Base-by-base conservation (phyloP, 176 grass and related monocot species). In the Carex scoparia region DNA sequence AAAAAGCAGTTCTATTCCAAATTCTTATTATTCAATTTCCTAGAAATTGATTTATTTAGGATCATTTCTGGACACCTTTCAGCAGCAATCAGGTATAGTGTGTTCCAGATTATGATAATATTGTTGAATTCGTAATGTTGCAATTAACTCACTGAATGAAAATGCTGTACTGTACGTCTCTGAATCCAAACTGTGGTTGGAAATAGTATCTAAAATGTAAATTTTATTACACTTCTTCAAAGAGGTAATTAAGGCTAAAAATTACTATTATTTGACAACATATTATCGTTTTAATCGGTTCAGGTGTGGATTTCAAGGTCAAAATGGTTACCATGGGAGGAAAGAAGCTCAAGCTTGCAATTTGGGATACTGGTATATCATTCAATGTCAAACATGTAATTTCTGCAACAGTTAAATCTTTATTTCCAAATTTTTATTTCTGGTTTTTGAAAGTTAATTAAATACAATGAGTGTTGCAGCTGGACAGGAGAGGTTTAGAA, bases 231-330 rank as follows among this genome's bases (percentile, higher is more conserved):
- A 19, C 11, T 61, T 57, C 4, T 81, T 33, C 8, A 81, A 10
- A 4, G 2, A 80, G 14, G 15, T 61, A 61, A 58, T 80, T 59
- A 38, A 7, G 7, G 54, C 11, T 28, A 60, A 81, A 12, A 56
- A 3, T 46, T 82, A 46, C 48, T 44, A 51, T 42, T 66, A 66
- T 13, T 83, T 46, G 60, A 16, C 51, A 79, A 48, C 38, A 31
- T 56, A 65, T 8, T 56, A 65, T 8, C 7, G 42, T 64, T 5
- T 86, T 82, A 69, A 55, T 83, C 0, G 2, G 13, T 67, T 83
- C 61, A 99, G 97, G 97, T 82, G 93, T 99, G 66, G 97, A 99
- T 78, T 99, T 96, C 84, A 99, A 99, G 91, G 97, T 99, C 15
- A 99, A 99, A 79, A 99, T 99, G 91, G 90, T 99, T 51, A 89